Evolutionary conservation across 2,329 filamentous ascomycete genomes (phyloP).

Genomic region (Talaromyces sp.): DNA sequence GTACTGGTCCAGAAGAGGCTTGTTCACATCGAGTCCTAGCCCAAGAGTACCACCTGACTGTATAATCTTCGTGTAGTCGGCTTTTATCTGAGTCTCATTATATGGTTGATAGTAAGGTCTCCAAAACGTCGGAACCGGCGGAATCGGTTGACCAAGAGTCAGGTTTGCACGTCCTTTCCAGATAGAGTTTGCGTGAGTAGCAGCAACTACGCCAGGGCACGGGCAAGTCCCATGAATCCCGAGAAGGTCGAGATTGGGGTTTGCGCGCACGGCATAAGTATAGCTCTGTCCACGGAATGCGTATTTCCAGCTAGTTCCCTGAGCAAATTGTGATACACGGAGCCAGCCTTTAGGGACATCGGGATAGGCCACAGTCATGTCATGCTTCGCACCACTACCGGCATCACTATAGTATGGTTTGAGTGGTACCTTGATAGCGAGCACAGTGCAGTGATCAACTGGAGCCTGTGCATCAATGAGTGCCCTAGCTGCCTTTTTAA

Average conservation of each 20-base stretch:
- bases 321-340: neutral
- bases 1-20: neutral
- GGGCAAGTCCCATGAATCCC: neutral
- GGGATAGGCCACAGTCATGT: neutral
- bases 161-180: neutral
- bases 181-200: neutral
- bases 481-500: neutral
- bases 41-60: neutral
- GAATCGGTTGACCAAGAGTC: neutral
- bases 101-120: neutral
- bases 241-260: neutral
- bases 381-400: neutral
- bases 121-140: neutral
- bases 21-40: neutral
- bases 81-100: neutral
- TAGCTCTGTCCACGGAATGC: neutral
- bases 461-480: neutral
- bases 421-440: neutral
- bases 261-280: neutral
- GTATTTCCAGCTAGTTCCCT: neutral
- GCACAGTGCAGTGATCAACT: neutral
- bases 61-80: neutral
- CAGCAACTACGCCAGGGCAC: neutral
- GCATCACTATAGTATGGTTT: neutral
- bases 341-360: neutral